These are phyloP conservation scores for Fusarium sororula DNA, from an alignment of 2,329 filamentous ascomycete species.

Conservation along the genomic window DNA sequence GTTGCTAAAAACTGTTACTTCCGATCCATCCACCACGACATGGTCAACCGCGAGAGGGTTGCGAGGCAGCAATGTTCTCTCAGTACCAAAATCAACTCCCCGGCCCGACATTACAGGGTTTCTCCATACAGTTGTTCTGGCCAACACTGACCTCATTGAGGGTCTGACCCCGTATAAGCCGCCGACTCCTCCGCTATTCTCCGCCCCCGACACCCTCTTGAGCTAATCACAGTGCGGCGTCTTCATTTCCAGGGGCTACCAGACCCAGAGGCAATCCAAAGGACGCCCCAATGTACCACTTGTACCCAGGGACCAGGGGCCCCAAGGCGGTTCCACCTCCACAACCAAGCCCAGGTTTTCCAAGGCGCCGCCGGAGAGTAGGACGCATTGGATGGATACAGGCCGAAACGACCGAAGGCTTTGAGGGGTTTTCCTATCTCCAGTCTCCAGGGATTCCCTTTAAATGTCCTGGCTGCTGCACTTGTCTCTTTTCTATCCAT, in stretches of 20 bases:
- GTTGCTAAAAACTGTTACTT: slow-evolving; percentile 19
- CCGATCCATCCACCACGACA: slow-evolving; percentile 24
- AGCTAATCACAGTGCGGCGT: slow-evolving; percentile 12
- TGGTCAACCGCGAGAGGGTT: slow-evolving; percentile 3
- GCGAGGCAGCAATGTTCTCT: slow-evolving; percentile 9
- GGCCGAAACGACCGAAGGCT: slow-evolving; percentile 36
- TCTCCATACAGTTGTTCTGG: slow-evolving; percentile 39
- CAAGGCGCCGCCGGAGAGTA: slow-evolving; percentile 32
- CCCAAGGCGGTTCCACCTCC: slow-evolving; percentile 29
- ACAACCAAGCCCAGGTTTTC: slow-evolving; percentile 36
- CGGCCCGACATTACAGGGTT: slow-evolving; percentile 32
- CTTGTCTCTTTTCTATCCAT: slow-evolving; percentile 12
- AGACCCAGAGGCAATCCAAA: slow-evolving; percentile 14
- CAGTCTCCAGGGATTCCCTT: slow-evolving; percentile 23
- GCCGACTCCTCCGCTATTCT: slow-evolving; percentile 37
- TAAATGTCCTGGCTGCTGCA: slow-evolving; percentile 33
- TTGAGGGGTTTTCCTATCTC: slow-evolving; percentile 44
- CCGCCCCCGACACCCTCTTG: neutral
- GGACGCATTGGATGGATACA: slow-evolving; percentile 22
- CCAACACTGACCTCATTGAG: slow-evolving; percentile 38
- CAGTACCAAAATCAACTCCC: slow-evolving; percentile 15
- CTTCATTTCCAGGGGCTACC: slow-evolving; percentile 1
- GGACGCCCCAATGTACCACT: slow-evolving; percentile 18
- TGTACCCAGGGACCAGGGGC: slow-evolving; percentile 25
- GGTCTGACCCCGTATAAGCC: slow-evolving; percentile 33